Percentiles rank a stretch among this genome's conserved stretches.
phyloP scores from a whole-genome alignment of 169 alveolate genomes.

The Plasmodium chabaudi region DNA sequence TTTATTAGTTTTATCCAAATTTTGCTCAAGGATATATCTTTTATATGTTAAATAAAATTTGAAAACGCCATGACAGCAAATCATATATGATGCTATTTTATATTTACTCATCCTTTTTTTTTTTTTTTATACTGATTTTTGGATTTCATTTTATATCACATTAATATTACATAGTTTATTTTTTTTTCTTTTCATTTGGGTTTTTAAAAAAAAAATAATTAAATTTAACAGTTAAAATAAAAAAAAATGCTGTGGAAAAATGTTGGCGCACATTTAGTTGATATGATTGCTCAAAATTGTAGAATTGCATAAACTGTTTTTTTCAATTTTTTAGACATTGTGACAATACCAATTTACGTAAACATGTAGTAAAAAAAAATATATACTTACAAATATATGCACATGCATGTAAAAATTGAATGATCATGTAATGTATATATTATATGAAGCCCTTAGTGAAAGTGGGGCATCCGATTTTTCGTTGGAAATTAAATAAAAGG shows the following conservation, averaged over 20 bases:
- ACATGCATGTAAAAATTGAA: background rate
- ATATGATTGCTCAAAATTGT: no score
- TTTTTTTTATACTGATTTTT: background rate
- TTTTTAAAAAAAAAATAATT: background rate
- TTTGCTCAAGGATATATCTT: background rate
- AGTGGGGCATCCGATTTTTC: no score
- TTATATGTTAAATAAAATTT: slow-evolving; percentile 3
- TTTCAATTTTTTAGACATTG: no score
- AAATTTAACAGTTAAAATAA: background rate
- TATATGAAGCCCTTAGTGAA: no score
- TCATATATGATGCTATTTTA: slow-evolving; percentile 7
- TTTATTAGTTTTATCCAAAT: background rate
- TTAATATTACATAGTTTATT: slow-evolving; percentile 1
- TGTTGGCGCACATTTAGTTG: no score
- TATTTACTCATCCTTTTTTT: slow-evolving; percentile 16
- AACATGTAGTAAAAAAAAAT: background rate
- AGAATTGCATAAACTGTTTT: no score
- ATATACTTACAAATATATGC: slow-evolving; percentile 4
- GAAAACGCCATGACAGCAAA: slow-evolving; percentile 16
- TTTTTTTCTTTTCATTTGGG: background rate
- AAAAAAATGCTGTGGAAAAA: no score
- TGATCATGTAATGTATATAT: no score
- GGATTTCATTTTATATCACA: background rate
- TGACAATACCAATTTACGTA: background rate
- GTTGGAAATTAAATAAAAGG: no score